Percentiles rank a stretch among this genome's conserved stretches.
Conservation (phyloP, 768 basidiomycete genomes). For the Hygrophorus pudorinus region DNA sequence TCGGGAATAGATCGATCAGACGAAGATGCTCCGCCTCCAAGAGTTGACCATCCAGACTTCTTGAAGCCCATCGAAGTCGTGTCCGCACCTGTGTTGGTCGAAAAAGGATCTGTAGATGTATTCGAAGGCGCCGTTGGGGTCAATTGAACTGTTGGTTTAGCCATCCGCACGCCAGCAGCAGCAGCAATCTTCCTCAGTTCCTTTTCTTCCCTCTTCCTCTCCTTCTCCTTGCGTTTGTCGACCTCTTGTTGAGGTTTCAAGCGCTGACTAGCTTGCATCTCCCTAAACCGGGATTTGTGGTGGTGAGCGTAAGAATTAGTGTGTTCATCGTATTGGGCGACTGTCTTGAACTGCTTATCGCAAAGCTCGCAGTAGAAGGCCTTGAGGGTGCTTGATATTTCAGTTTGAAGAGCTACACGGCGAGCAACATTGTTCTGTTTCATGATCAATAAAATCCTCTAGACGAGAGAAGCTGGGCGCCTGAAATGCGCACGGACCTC, state of each 20-base stretch:
- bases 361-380: conserved; percentile 78
- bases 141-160: conserved; percentile 24
- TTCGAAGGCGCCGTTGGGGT: conserved; percentile 12
- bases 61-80: conserved; percentile 25
- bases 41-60: conserved; percentile 42
- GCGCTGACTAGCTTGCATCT: conserved; percentile 71
- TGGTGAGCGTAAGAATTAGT: conserved; percentile 85
- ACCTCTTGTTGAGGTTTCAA: conserved; percentile 56
- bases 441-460: neutral
- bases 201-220: conserved; percentile 77
- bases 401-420: conserved; percentile 52
- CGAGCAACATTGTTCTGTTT: conserved; percentile 53
- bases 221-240: conserved; percentile 76
- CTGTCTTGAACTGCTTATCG: conserved; percentile 81
- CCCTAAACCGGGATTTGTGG: conserved; percentile 72
- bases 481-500: conserved; percentile 38
- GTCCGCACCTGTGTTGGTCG: conserved; percentile 9
- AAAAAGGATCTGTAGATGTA: conserved; percentile 14
- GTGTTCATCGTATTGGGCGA: conserved; percentile 84
- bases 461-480: conserved; percentile 4
- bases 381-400: conserved; percentile 57
- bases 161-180: conserved; percentile 69
- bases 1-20: conserved; percentile 3
- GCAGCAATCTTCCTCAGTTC: conserved; percentile 77
- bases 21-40: conserved; percentile 21